Evolutionary conservation across 768 basidiomycete genomes (phyloP).

Genomic region (Rhodotorula sphaerocarpa): DNA sequence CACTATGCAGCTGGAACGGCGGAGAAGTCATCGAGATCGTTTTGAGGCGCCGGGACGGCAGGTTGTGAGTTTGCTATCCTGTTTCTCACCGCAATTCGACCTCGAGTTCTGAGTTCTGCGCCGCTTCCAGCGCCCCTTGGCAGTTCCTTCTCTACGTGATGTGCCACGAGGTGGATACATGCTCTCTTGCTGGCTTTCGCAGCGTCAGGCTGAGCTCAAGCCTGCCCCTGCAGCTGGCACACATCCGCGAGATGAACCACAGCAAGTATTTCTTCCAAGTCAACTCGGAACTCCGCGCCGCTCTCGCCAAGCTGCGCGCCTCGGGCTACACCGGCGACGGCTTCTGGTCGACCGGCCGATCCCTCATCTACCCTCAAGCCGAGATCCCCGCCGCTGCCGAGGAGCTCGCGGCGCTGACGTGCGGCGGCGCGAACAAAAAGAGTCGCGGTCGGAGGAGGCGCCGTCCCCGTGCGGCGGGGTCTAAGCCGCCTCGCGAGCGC

Average conservation of each 20-base stretch:
- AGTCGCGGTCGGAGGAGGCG: neutral
- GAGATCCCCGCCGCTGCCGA: neutral
- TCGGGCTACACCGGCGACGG: slow-evolving; percentile 29
- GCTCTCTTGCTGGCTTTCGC: neutral
- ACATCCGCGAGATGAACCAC: slow-evolving; percentile 22
- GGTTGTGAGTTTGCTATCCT: neutral
- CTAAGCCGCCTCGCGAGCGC: neutral
- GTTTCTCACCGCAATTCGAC: rapidly evolving
- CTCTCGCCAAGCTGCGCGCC: neutral
- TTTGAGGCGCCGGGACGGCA: slow-evolving; percentile 12
- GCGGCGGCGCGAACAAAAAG: slow-evolving; percentile 13
- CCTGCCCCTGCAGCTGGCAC: slow-evolving; percentile 1
- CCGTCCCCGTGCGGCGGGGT: neutral
- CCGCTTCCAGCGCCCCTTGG: slow-evolving; percentile 22
- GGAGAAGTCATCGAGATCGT: slow-evolving; percentile 30
- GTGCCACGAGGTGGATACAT: slow-evolving; percentile 15
- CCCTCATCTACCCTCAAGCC: neutral
- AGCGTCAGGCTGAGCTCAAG: neutral
- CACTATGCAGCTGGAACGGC: slow-evolving; percentile 5
- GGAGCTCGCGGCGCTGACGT: slow-evolving; percentile 10
- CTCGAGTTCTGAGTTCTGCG: neutral
- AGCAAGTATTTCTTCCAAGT: slow-evolving; percentile 8
- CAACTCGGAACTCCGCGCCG: slow-evolving; percentile 20
- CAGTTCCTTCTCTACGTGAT: slow-evolving; percentile 28
- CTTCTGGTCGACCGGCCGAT: slow-evolving; percentile 17